Percentiles rank a stretch among this genome's conserved stretches.
These are phyloP conservation scores for Oryza meridionalis DNA, from an alignment of 176 grass and related monocot species.

Conservation along the genomic window DNA sequence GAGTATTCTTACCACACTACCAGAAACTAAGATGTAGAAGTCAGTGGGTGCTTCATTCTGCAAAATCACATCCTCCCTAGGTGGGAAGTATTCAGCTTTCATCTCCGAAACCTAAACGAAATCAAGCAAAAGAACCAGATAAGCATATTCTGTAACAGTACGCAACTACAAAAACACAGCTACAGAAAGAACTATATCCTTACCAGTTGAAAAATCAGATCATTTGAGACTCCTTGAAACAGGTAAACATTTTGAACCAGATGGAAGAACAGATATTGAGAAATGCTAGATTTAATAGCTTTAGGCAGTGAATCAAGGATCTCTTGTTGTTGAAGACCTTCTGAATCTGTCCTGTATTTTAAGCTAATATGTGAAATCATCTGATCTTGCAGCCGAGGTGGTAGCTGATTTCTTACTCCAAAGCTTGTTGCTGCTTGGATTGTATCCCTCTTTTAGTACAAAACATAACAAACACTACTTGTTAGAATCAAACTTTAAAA, in stretches of 20 bases:
- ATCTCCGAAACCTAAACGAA: constrained; percentile 85
- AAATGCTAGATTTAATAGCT: constrained; percentile 97
- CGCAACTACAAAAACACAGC: constrained; percentile 6
- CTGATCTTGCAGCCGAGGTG: constrained; percentile 87
- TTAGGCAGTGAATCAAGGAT: constrained; percentile 88
- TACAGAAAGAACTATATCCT: background rate
- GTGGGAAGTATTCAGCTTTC: constrained; percentile 98
- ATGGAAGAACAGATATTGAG: constrained; percentile 78
- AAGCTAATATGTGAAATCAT: constrained; percentile 98
- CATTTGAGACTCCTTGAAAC: constrained; percentile 76
- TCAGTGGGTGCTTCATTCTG: constrained; percentile 98
- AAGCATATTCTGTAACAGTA: constrained; percentile 27
- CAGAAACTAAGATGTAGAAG: constrained; percentile 92
- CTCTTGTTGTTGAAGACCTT: constrained; percentile 99
- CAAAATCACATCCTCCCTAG: constrained; percentile 97
- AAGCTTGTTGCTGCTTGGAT: constrained; percentile 98
- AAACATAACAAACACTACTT: constrained; percentile 28
- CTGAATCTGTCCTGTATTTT: constrained; percentile 96
- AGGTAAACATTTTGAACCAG: constrained; percentile 86
- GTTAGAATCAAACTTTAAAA: constrained; percentile 4
- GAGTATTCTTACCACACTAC: constrained; percentile 60
- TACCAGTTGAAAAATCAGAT: constrained; percentile 97
- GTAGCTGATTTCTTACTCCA: constrained; percentile 85
- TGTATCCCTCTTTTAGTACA: constrained; percentile 82
- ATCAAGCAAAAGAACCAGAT: constrained; percentile 35